A percentile compares a stretch with the other conserved stretches of the same genome.
These are phyloP conservation scores for Entonaema liquescens DNA, from an alignment of 495 filamentous ascomycete species.

Conservation along the genomic window DNA sequence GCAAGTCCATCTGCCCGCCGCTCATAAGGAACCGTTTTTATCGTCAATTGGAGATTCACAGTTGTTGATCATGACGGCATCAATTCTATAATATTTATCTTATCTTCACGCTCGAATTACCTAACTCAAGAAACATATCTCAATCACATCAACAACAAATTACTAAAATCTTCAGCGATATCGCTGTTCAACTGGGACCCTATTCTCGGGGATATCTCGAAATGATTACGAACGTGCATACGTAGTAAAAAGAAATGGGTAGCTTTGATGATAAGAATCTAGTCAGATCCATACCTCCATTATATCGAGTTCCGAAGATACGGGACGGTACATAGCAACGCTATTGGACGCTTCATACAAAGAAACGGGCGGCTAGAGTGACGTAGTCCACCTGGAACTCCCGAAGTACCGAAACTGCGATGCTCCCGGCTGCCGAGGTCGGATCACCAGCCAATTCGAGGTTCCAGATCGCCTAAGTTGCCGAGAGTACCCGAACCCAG, in stretches of 20 bases:
- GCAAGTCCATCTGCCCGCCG: conserved; percentile 32
- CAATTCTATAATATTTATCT: background rate
- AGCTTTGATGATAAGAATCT: conserved; percentile 10
- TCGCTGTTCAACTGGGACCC: conserved; percentile 12
- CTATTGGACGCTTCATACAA: conserved; percentile 9
- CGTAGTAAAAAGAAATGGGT: background rate
- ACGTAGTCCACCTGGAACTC: conserved; percentile 35
- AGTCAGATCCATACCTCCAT: background rate
- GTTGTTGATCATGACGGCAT: conserved; percentile 39
- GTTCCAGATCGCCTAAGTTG: conserved; percentile 28
- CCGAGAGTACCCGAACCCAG: conserved; percentile 40
- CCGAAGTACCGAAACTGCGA: conserved; percentile 32
- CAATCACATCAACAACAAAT: background rate
- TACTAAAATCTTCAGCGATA: conserved; percentile 12
- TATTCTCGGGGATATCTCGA: conserved; percentile 19
- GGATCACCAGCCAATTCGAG: conserved; percentile 32
- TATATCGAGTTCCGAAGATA: conserved; percentile 8
- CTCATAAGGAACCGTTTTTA: conserved; percentile 36
- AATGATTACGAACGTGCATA: background rate
- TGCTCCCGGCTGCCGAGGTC: conserved; percentile 40
- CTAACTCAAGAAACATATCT: background rate
- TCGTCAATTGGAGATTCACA: conserved; percentile 19
- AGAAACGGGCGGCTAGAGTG: conserved; percentile 16
- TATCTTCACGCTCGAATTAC: conserved; percentile 24
- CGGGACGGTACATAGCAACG: background rate